phyloP scores from a whole-genome alignment of 2,329 filamentous ascomycete genomes.

The Microthyrium microscopicum region DNA sequence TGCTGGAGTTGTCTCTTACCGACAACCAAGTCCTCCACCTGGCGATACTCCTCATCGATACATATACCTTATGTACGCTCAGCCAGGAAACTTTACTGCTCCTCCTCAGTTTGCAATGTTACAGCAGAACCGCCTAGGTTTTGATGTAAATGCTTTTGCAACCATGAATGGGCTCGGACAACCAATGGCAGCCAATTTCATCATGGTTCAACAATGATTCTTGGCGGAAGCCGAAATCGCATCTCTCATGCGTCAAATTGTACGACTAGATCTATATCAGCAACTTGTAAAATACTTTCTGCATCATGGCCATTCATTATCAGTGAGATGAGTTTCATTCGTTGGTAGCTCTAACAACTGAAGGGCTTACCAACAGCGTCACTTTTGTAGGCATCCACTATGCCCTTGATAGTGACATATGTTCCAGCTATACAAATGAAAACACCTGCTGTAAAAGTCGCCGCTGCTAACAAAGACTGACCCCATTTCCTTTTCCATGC shows the following conservation, averaged over 20 bases:
- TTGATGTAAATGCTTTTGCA: too few species aligned
- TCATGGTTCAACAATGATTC: too few species aligned
- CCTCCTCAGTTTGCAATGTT: slow-evolving; percentile 19
- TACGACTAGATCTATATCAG: too few species aligned
- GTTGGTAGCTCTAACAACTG: slow-evolving; percentile 14
- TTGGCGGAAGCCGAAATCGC: too few species aligned
- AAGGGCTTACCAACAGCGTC: slow-evolving; percentile 16
- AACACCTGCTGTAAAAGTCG: slow-evolving; percentile 28
- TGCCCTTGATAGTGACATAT: slow-evolving; percentile 30
- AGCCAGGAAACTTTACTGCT: slow-evolving; percentile 14
- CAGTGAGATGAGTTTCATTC: too few species aligned
- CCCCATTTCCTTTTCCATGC: slow-evolving; percentile 23
- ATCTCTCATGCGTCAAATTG: too few species aligned
- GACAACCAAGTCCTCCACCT: slow-evolving; percentile 10
- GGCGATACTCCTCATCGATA: slow-evolving; percentile 15
- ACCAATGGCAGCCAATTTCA: too few species aligned
- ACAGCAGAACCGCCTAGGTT: too few species aligned
- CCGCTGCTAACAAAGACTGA: slow-evolving; percentile 23
- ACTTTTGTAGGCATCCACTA: slow-evolving; percentile 17
- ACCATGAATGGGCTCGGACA: too few species aligned
- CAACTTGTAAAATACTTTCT: too few species aligned
- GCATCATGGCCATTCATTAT: too few species aligned
- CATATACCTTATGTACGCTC: slow-evolving; percentile 16
- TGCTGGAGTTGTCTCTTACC: slow-evolving; percentile 2
- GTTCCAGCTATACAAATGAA: slow-evolving; percentile 34